Conservation (phyloP, 1,284 basidiomycete species). For the Ustilago xerochloae region DNA sequence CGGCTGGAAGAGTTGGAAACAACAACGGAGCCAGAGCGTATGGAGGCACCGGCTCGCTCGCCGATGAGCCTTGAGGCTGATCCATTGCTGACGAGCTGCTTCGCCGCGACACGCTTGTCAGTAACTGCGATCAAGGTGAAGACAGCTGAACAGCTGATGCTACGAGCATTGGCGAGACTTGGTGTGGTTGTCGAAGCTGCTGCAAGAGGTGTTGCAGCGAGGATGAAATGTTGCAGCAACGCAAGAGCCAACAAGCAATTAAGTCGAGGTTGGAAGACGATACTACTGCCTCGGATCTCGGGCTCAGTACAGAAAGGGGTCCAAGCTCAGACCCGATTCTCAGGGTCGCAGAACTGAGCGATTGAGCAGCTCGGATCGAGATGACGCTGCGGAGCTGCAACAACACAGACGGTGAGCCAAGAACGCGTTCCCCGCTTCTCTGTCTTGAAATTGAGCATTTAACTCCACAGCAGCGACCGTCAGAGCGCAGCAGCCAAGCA, state of each 20-base stretch:
- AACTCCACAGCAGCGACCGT: slow-evolving; percentile 26
- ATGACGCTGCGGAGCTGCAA: slow-evolving; percentile 13
- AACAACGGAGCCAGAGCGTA: slow-evolving; percentile 49
- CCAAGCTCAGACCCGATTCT: slow-evolving; percentile 1
- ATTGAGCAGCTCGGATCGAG: slow-evolving; percentile 30
- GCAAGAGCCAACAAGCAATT: slow-evolving; percentile 14
- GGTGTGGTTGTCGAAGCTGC: too few species aligned
- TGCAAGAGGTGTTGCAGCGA: neutral
- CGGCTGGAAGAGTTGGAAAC: slow-evolving; percentile 44
- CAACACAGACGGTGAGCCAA: slow-evolving; percentile 5
- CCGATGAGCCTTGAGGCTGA: neutral
- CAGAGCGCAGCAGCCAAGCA: slow-evolving; percentile 18
- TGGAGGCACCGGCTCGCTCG: slow-evolving; percentile 39
- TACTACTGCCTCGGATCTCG: slow-evolving; percentile 23
- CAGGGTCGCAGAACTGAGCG: slow-evolving; percentile 2
- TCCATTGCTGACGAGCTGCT: slow-evolving; percentile 15
- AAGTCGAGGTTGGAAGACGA: too few species aligned
- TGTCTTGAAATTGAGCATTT: too few species aligned
- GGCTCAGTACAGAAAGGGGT: slow-evolving; percentile 6
- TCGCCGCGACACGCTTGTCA: neutral
- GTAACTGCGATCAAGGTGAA: too few species aligned
- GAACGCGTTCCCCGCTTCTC: slow-evolving; percentile 4
- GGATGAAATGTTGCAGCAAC: too few species aligned
- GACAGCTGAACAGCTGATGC: too few species aligned
- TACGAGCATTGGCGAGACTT: too few species aligned